These are phyloP conservation scores for Entelexis paramagnoliae DNA, from an alignment of 1,139 yeast species.

Conservation along the genomic window DNA sequence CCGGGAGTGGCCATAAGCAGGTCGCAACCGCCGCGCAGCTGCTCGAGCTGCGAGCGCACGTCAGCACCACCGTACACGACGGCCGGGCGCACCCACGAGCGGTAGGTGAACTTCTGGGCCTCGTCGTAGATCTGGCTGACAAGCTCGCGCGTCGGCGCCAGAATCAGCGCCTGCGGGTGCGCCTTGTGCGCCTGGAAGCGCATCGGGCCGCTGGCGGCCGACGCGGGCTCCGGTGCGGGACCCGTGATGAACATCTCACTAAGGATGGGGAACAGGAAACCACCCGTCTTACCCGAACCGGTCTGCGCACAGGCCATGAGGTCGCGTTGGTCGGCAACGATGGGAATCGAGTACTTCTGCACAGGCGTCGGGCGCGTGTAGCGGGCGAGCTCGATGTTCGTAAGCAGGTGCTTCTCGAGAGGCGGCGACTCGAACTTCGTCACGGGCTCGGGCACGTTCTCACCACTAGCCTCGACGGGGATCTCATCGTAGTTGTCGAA, in stretches of 20 bases:
- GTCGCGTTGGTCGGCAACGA: conserved; percentile 90
- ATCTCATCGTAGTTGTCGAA: conserved; percentile 97
- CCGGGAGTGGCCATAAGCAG: conserved; percentile 97
- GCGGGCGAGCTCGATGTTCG: conserved; percentile 77
- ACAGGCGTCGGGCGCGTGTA: conserved; percentile 97
- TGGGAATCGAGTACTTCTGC: conserved; percentile 96
- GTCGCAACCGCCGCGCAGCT: conserved; percentile 89
- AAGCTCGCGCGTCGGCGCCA: conserved; percentile 98
- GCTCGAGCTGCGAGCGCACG: conserved; percentile 75
- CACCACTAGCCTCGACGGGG: conserved; percentile 97
- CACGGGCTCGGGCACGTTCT: conserved; percentile 89
- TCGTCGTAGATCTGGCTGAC: conserved; percentile 95
- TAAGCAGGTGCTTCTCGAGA: conserved; percentile 73
- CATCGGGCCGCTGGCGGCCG: conserved; percentile 23
- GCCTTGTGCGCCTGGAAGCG: conserved; percentile 47
- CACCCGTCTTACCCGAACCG: conserved; percentile 99
- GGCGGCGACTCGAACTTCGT: conserved; percentile 85
- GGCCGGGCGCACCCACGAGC: conserved; percentile 97
- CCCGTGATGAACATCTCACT: conserved; percentile 85
- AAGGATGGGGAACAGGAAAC: conserved; percentile 94
- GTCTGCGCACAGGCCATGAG: conserved; percentile 99
- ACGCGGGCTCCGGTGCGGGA: conserved; percentile 45
- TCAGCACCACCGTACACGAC: conserved; percentile 99
- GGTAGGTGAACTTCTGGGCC: conserved; percentile 88
- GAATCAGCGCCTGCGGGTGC: conserved; percentile 83